Base-by-base conservation (phyloP, 2,329 filamentous ascomycete genomes). In the Zasmidium citrigriseum region DNA sequence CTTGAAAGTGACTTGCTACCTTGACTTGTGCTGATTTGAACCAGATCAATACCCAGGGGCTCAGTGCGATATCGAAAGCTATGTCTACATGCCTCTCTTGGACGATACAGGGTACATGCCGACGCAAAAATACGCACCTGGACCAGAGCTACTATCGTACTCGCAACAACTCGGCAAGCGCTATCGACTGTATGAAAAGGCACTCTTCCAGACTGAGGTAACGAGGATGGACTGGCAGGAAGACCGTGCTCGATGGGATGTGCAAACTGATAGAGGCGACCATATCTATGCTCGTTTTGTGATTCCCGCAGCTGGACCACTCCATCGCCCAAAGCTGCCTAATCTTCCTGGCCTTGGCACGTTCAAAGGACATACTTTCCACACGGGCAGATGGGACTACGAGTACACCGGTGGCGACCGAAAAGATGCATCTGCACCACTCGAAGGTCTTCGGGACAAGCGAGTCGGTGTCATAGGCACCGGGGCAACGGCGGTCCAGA, bases 41-140 rank as follows among this genome's bases (percentile, higher is more conserved):
- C 5, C 52, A 58, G n/a, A 80, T 54, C 69, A 72, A 11, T 80
- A 80, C 48, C 77, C 78, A 10, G 78, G 78, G 2, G 77, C 78
- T n/a, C 72, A 78, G 38, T 77, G 79, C 52, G 79, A 82, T 54
- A 78, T 77, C 0, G 77, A 81, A 63, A 75, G 74, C 1, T 73
- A 77, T n/a, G 76, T 76, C 0, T 82, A 83, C 62, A 70, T 69
- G 49, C 77, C 79, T 50, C 75, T 74, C 11, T 77, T 79, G 60
- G 76, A 76, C 20, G 59, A 78, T 3, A 68, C 78, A 12, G 71
- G 77, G 38, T 80, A 77, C 73, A 63, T 73, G 54, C 79, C 75
- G 51, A 71, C 70, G 7, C 72, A 74, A 29, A 71, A 72, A 27
- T 73, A 70, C 46, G 67, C 71, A 11, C 61, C 62, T 10, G 68